Percentiles rank a stretch among this genome's conserved stretches.
Conservation (phyloP, 805 yeast genomes). For the Candida pini region DNA sequence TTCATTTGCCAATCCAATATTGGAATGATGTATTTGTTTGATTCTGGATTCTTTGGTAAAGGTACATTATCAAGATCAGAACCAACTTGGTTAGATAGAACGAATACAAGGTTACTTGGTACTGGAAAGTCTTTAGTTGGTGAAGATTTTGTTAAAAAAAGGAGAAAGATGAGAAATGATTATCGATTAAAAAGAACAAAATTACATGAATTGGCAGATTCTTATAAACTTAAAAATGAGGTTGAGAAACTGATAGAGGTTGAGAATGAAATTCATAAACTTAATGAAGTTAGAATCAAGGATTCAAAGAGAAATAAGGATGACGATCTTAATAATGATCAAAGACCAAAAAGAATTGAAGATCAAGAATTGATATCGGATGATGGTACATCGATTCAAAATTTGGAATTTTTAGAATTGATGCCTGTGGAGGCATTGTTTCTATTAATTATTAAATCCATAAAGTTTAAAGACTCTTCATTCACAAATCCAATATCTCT, state of each 20-base stretch:
- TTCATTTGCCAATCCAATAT: conserved; percentile 38
- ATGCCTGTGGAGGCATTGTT: conserved; percentile 75
- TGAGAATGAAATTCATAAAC: conserved; percentile 30
- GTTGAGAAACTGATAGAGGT: conserved; percentile 28
- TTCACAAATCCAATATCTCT: conserved; percentile 6
- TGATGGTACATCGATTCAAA: conserved; percentile 15
- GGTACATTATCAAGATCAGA: conserved; percentile 87
- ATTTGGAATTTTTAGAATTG: conserved; percentile 54
- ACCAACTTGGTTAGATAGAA: conserved; percentile 82
- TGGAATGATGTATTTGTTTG: conserved; percentile 64
- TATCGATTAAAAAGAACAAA: conserved; percentile 67
- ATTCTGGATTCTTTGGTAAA: conserved; percentile 88
- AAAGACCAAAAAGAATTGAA: no score
- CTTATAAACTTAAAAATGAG: conserved; percentile 22
- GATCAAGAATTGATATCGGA: conserved; percentile 30
- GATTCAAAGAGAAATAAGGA: conserved; percentile 12
- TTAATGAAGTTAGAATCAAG: conserved; percentile 16
- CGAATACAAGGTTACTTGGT: conserved; percentile 42
- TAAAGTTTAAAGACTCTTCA: conserved; percentile 1
- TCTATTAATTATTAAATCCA: conserved; percentile 40
- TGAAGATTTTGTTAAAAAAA: conserved; percentile 71
- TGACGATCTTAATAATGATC: conserved; percentile 11
- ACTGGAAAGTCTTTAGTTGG: conserved; percentile 32
- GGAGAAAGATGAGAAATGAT: conserved; percentile 66
- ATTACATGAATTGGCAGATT: conserved; percentile 43